A percentile compares a stretch with the other conserved stretches of the same genome.
Conservation (phyloP, 208 protist genomes). For the Leishmania major region DNA sequence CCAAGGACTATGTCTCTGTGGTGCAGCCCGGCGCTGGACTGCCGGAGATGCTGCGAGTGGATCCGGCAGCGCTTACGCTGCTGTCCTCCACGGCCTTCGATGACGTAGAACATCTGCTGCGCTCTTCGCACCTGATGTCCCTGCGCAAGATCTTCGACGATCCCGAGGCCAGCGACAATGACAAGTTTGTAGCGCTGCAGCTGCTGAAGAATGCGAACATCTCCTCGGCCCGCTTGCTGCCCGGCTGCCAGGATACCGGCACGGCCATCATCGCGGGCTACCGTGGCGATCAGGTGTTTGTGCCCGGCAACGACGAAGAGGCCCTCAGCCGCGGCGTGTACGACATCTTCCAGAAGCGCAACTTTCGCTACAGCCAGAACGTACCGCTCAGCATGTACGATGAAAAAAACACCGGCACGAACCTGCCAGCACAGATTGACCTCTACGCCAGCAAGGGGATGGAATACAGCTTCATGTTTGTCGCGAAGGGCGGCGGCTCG, state of each 20-base stretch:
- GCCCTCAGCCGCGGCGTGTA: constrained; percentile 94
- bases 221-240: constrained; percentile 87
- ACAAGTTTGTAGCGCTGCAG: constrained; percentile 96
- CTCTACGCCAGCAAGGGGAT: constrained; percentile 94
- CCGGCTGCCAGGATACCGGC: constrained; percentile 97
- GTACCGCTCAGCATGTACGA: constrained; percentile 96
- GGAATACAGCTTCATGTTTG: constrained; percentile 97
- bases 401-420: constrained; percentile 97
- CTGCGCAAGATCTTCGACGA: constrained; percentile 96
- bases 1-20: constrained; percentile 86
- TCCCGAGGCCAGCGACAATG: constrained; percentile 95
- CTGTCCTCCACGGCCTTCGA: constrained; percentile 90
- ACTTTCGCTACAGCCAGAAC: constrained; percentile 97
- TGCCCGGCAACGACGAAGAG: constrained; percentile 93
- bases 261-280: constrained; percentile 97
- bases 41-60: constrained; percentile 87
- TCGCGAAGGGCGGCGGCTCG: constrained; percentile 97
- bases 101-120: constrained; percentile 95
- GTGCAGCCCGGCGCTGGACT: constrained; percentile 52
- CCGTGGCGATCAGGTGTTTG: constrained; percentile 95
- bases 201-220: constrained; percentile 98
- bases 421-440: constrained; percentile 98
- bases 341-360: constrained; percentile 94
- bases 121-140: constrained; percentile 92
- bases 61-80: constrained; percentile 85